Evolutionary conservation across 2,329 filamentous ascomycete species (phyloP).

Genomic region (Coniochaeta sp.): DNA sequence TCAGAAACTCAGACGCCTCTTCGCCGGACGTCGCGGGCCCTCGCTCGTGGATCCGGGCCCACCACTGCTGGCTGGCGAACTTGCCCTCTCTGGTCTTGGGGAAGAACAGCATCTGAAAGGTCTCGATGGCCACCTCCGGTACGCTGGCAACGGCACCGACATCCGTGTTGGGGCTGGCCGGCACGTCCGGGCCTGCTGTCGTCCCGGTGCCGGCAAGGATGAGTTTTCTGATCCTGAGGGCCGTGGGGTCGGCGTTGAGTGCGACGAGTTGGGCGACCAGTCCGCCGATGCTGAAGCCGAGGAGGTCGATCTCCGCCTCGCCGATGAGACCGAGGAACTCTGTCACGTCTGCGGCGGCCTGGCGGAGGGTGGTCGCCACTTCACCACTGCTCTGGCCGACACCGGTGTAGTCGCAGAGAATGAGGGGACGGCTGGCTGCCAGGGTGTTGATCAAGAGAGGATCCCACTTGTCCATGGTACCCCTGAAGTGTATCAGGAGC

Average conservation of each 20-base stretch:
- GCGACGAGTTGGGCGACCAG: constrained; percentile 36
- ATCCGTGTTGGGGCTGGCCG: constrained; percentile 12
- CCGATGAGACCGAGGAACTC: constrained; percentile 19
- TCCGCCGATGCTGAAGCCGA: constrained; percentile 45
- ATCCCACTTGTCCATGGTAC: constrained; percentile 27
- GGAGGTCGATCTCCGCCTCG: constrained; percentile 31
- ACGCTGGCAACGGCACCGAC: background rate
- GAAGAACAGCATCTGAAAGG: constrained; percentile 1
- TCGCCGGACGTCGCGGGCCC: constrained; percentile 10
- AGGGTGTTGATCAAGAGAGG: constrained; percentile 37
- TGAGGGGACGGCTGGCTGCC: constrained; percentile 29
- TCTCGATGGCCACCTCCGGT: background rate
- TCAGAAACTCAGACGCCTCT: constrained; percentile 9
- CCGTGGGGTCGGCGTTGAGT: constrained; percentile 21
- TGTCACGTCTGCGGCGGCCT: constrained; percentile 12
- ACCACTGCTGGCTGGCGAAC: constrained; percentile 11
- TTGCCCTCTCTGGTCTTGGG: constrained; percentile 3
- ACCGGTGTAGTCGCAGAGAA: constrained; percentile 41
- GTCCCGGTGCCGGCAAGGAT: constrained; percentile 37
- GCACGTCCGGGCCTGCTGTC: constrained; percentile 27
- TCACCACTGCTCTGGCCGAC: constrained; percentile 35
- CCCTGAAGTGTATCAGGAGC: constrained; percentile 11
- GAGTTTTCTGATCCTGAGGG: constrained; percentile 26
- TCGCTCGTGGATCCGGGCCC: constrained; percentile 24
- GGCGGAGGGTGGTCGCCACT: constrained; percentile 28